A percentile compares a stretch with the other conserved stretches of the same genome.
Evolutionary conservation across 495 filamentous ascomycete species (phyloP).

Genomic region (Penicillium pancosmium): DNA sequence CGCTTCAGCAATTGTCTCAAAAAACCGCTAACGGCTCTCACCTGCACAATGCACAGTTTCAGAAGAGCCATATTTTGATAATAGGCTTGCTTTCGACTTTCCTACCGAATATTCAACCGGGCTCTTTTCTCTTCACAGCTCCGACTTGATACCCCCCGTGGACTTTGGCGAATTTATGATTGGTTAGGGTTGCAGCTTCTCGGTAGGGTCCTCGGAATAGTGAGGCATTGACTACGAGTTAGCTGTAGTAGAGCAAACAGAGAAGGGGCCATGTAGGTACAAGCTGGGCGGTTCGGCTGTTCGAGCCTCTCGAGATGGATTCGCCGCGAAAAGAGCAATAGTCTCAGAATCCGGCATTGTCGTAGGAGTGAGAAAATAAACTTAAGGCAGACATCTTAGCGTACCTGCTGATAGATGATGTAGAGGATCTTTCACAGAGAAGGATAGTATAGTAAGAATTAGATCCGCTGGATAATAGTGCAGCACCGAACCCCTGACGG

Average conservation of each 20-base stretch:
- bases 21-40: background rate
- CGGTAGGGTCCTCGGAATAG: background rate
- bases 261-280: background rate
- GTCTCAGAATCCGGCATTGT: background rate
- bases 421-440: background rate
- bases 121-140: conserved; percentile 1
- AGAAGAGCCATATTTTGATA: conserved; percentile 1
- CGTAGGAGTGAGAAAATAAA: conserved; percentile 1
- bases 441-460: conserved; percentile 1
- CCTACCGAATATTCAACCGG: background rate
- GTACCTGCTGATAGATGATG: conserved; percentile 1
- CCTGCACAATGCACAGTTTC: conserved; percentile 1
- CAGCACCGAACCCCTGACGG: background rate
- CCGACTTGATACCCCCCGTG: background rate
- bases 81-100: conserved; percentile 1
- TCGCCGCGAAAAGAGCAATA: background rate
- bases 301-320: background rate
- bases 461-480: conserved; percentile 1
- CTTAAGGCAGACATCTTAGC: conserved; percentile 1
- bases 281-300: background rate
- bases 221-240: conserved; percentile 1
- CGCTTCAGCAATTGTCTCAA: conserved; percentile 1
- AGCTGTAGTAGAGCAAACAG: background rate
- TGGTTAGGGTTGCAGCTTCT: background rate
- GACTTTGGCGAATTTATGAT: conserved; percentile 1